Evolutionary conservation across 2,329 filamentous ascomycete species (phyloP).

Genomic region (Ramularia collo-cygni): DNA sequence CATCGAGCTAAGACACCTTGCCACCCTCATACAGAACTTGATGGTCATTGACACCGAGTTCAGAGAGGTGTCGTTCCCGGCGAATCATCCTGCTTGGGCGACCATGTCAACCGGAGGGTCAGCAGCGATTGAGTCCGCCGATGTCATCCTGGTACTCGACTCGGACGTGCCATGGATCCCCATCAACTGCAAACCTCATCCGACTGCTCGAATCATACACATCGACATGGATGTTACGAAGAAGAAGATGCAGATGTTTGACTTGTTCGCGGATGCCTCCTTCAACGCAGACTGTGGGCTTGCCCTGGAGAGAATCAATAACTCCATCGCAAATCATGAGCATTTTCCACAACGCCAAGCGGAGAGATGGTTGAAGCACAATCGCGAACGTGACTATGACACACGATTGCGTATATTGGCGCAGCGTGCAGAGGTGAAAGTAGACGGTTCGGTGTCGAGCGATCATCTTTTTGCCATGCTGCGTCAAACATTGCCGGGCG

Average conservation of each 20-base stretch:
- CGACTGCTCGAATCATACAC: slow-evolving; percentile 51
- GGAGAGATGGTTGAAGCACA: too few relatives aligned
- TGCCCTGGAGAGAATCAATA: slow-evolving; percentile 57
- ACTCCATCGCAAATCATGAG: not conserved
- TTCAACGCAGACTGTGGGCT: slow-evolving; percentile 43
- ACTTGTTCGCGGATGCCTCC: slow-evolving; percentile 42
- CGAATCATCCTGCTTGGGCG: slow-evolving; percentile 49
- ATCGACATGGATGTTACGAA: slow-evolving; percentile 59
- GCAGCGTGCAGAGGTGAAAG: slow-evolving; percentile 1
- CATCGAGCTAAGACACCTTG: slow-evolving; percentile 54
- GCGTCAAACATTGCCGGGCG: slow-evolving; percentile 3
- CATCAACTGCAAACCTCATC: slow-evolving; percentile 54
- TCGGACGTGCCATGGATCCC: slow-evolving; percentile 87
- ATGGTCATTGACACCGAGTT: slow-evolving; percentile 65
- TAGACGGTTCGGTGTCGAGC: slow-evolving; percentile 8
- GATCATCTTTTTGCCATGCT: slow-evolving; percentile 9
- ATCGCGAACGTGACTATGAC: too few relatives aligned
- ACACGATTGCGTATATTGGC: too few relatives aligned
- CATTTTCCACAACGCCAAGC: too few relatives aligned
- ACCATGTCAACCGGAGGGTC: slow-evolving; percentile 64
- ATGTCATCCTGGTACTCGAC: slow-evolving; percentile 73
- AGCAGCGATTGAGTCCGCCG: slow-evolving; percentile 62
- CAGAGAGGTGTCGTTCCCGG: slow-evolving; percentile 71
- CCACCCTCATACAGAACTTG: slow-evolving; percentile 57
- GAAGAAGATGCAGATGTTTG: slow-evolving; percentile 48